Conservation (phyloP, 192 early-diverging fungal genomes). For the Entomortierella beljakovae region DNA sequence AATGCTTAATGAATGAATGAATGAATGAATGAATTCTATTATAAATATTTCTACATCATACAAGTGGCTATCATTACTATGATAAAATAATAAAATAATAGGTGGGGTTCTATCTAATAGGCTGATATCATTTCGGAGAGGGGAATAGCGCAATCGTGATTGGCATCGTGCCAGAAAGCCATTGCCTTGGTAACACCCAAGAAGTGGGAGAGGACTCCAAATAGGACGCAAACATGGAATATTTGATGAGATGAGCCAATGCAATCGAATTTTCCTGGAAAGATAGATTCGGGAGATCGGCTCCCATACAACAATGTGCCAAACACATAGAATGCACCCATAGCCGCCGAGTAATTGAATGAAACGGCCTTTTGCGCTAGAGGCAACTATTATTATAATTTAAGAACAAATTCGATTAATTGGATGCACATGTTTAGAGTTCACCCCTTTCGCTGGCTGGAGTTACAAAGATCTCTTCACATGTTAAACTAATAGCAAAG, state of each 20-base stretch:
- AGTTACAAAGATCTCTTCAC: background rate
- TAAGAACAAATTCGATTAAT: background rate
- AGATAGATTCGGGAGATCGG: constrained; percentile 87
- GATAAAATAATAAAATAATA: too few relatives aligned
- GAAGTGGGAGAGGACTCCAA: constrained; percentile 79
- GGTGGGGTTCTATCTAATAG: constrained; percentile 4
- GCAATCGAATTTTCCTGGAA: constrained; percentile 86
- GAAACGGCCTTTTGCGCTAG: constrained; percentile 67
- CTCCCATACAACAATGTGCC: constrained; percentile 91
- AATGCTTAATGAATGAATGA: background rate
- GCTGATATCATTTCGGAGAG: constrained; percentile 28
- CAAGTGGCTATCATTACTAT: too few relatives aligned
- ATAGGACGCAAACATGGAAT: constrained; percentile 86
- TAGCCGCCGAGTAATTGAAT: constrained; percentile 70
- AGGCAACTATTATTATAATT: constrained; percentile 12
- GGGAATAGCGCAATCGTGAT: constrained; percentile 45
- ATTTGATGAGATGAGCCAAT: constrained; percentile 91
- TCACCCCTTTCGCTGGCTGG: background rate
- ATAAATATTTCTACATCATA: too few relatives aligned
- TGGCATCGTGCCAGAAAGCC: constrained; percentile 62
- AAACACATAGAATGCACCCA: constrained; percentile 82
- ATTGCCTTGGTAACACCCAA: constrained; percentile 72
- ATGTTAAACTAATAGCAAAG: background rate
- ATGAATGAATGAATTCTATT: background rate
- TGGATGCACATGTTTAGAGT: background rate